phyloP scores from a whole-genome alignment of 1,139 yeast species.

The Taphrina sp. region DNA sequence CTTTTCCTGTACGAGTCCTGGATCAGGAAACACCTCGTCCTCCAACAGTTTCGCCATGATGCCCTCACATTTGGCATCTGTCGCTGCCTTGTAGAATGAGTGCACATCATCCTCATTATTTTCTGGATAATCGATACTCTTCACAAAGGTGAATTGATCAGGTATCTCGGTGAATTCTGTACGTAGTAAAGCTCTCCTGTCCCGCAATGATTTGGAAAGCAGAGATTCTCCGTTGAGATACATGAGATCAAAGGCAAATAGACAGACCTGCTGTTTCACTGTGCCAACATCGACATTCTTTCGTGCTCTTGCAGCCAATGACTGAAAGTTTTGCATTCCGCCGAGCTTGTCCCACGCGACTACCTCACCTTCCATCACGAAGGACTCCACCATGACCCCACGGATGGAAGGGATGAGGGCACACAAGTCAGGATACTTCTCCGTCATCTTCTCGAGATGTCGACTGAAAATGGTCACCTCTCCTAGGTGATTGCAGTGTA shows the following conservation, averaged over 20 bases:
- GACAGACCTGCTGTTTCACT: slow-evolving; percentile 84
- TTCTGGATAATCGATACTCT: slow-evolving; percentile 57
- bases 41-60: slow-evolving; percentile 89
- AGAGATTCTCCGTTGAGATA: slow-evolving; percentile 68
- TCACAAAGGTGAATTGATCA: slow-evolving; percentile 83
- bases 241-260: slow-evolving; percentile 85
- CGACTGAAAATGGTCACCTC: slow-evolving; percentile 76
- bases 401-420: slow-evolving; percentile 41
- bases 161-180: slow-evolving; percentile 60
- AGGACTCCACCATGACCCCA: slow-evolving; percentile 31
- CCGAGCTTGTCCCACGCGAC: slow-evolving; percentile 90
- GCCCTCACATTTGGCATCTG: slow-evolving; percentile 90
- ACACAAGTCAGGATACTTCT: slow-evolving; percentile 86
- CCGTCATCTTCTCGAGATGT: slow-evolving; percentile 96
- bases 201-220: slow-evolving; percentile 62
- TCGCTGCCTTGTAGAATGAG: slow-evolving; percentile 80
- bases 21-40: slow-evolving; percentile 61
- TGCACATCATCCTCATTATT: slow-evolving; percentile 70
- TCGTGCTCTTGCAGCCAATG: slow-evolving; percentile 85
- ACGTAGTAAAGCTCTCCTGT: slow-evolving; percentile 63
- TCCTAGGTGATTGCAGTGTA: slow-evolving; percentile 71
- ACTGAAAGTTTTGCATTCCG: slow-evolving; percentile 82
- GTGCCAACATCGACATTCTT: slow-evolving; percentile 86
- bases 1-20: neutral
- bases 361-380: slow-evolving; percentile 71